phyloP scores from a whole-genome alignment of 1,139 yeast species.

The Torulaspora pretoriensis region DNA sequence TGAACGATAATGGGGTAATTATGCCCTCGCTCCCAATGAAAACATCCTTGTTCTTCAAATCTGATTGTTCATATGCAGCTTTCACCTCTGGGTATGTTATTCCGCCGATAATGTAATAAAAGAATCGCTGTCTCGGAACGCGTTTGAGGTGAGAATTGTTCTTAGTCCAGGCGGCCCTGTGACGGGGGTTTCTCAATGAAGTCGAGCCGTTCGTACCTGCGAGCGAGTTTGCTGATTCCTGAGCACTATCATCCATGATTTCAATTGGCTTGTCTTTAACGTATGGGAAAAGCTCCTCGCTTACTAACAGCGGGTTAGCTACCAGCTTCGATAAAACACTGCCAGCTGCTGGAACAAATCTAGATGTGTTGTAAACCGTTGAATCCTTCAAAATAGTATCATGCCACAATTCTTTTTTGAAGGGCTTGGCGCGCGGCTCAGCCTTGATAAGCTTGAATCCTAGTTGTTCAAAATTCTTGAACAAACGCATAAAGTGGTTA shows the following conservation, averaged over 20 bases:
- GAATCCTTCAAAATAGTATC: constrained; percentile 51
- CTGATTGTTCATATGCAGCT: constrained; percentile 67
- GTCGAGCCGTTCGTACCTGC: constrained; percentile 38
- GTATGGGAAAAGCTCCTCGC: constrained; percentile 64
- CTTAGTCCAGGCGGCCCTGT: constrained; percentile 79
- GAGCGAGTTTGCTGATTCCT: constrained; percentile 37
- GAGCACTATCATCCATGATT: constrained; percentile 49
- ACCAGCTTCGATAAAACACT: constrained; percentile 48
- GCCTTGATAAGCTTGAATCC: constrained; percentile 65
- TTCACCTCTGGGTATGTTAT: constrained; percentile 78
- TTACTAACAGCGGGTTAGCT: constrained; percentile 36
- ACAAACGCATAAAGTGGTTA: constrained; percentile 47
- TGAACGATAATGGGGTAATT: constrained; percentile 55
- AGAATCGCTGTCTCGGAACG: constrained; percentile 63
- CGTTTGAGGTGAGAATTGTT: constrained; percentile 38
- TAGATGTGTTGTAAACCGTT: constrained; percentile 67
- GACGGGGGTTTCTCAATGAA: constrained; percentile 67
- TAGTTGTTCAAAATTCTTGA: constrained; percentile 59
- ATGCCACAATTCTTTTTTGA: constrained; percentile 51
- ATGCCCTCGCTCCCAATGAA: constrained; percentile 81
- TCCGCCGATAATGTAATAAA: constrained; percentile 88
- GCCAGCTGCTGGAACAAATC: constrained; percentile 71
- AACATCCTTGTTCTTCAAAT: constrained; percentile 62
- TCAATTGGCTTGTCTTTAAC: constrained; percentile 66
- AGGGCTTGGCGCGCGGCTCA: constrained; percentile 38